Evolutionary conservation across 140 eudicot genomes (phyloP), one percentile per base, ranked within the genome.

Genomic region (Stevia rebaudiana): DNA sequence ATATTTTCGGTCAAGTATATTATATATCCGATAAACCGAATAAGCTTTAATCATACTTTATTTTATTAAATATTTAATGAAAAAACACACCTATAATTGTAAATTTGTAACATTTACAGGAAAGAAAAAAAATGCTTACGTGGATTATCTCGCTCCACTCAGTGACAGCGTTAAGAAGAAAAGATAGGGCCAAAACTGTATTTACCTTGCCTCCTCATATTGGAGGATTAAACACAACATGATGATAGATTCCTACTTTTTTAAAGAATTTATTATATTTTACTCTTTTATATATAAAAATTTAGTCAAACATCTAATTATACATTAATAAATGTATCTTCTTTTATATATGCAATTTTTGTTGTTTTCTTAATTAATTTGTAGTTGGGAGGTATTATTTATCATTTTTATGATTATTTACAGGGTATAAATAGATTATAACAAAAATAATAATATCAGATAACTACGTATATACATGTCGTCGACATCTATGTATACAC

Each of bases 161-260:
- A 42, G 35, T 71, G 46, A 36, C 74, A 71, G 70, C 33, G 54
- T 64, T 44, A 52, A 57, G 46, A 46, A 64, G 11, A 71, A 60
- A 77, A 58, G 81, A 71, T 61, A 25, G 48, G 70, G 78, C 74
- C 69, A 74, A 67, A 76, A 71, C 49, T 55, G 71, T 74, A 74
- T 66, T 71, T 65, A 71, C 60, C 66, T 51, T 71, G 57, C 42
- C 24, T 31, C 49, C 39, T 57, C 50, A 35, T 58, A 65, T 46
- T 64, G 53, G 66, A 71, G 65, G 69, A 33, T 69, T 35, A 63
- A 50, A 70, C 55, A 68, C 72, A 62, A 8, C 61, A 75, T 52
- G 63, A 33, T 22, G 61, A 67, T 69, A 47, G 72, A 76, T 69
- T 69, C 80, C 71, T 58, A 67, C 48, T 33, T 60, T 64, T 55